These are phyloP conservation scores for Eimeria acervulina DNA, from an alignment of 169 alveolate species.

Conservation along the genomic window DNA sequence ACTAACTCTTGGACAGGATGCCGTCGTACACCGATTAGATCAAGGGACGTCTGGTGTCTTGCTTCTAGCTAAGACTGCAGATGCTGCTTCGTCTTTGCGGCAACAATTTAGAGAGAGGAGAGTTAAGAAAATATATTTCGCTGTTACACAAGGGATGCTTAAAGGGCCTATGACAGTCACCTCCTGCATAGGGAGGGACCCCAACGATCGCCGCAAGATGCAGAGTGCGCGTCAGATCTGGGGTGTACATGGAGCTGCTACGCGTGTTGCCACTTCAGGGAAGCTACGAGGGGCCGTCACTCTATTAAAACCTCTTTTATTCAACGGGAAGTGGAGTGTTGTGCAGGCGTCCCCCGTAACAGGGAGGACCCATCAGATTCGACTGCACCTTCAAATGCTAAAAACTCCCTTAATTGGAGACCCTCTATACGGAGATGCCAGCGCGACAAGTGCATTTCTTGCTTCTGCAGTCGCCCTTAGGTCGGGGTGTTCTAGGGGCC, in stretches of 20 bases:
- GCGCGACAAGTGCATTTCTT: slow-evolving; percentile 14
- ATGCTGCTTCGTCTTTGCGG: slow-evolving; percentile 54
- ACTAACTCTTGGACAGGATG: background rate
- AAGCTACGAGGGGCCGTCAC: slow-evolving; percentile 69
- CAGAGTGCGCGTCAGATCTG: slow-evolving; percentile 56
- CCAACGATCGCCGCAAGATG: slow-evolving; percentile 68
- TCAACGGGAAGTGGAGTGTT: slow-evolving; percentile 59
- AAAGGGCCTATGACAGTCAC: slow-evolving; percentile 58
- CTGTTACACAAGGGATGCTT: slow-evolving; percentile 54
- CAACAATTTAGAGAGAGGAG: slow-evolving; percentile 68
- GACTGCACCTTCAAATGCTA: slow-evolving; percentile 76
- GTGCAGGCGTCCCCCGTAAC: slow-evolving; percentile 79
- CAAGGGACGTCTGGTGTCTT: slow-evolving; percentile 80
- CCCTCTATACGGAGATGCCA: slow-evolving; percentile 68
- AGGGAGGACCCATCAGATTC: slow-evolving; percentile 82
- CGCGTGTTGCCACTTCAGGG: slow-evolving; percentile 3
- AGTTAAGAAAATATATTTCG: slow-evolving; percentile 76
- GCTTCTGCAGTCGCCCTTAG: slow-evolving; percentile 40
- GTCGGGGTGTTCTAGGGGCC: background rate
- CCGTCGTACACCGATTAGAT: slow-evolving; percentile 81
- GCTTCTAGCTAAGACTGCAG: slow-evolving; percentile 74
- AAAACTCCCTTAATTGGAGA: slow-evolving; percentile 81
- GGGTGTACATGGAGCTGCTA: background rate
- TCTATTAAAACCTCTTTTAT: slow-evolving; percentile 38
- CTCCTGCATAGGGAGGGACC: slow-evolving; percentile 74